phyloP scores from a whole-genome alignment of 2,329 filamentous ascomycete genomes.

The Trichothecium roseum region DNA sequence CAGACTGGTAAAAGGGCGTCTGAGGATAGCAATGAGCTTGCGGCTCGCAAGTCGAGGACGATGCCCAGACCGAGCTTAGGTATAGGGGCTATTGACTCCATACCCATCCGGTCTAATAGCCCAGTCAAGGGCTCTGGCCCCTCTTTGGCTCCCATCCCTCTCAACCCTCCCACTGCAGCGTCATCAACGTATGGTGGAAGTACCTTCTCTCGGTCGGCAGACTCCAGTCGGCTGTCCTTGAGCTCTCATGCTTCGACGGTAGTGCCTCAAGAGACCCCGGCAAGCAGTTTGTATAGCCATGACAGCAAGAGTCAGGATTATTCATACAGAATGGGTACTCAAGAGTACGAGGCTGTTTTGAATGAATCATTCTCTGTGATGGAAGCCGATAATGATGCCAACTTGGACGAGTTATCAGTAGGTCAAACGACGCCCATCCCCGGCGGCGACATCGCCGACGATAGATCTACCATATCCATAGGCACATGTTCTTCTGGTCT shows the following conservation, averaged over 20 bases:
- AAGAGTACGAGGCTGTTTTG: slow-evolving; percentile 5
- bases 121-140: not conserved
- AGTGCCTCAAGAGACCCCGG: slow-evolving; percentile 7
- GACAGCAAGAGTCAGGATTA: slow-evolving; percentile 3
- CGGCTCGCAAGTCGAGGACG: not conserved
- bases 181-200: slow-evolving; percentile 3
- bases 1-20: slow-evolving; percentile 1
- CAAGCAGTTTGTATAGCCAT: slow-evolving; percentile 23
- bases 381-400: slow-evolving; percentile 3
- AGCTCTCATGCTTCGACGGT: slow-evolving; percentile 8
- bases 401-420: no score
- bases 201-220: slow-evolving; percentile 13
- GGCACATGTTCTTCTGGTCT: no score
- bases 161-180: not conserved
- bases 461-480: no score
- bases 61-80: slow-evolving; percentile 11
- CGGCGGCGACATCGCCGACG: no score
- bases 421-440: no score
- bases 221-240: slow-evolving; percentile 21
- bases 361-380: slow-evolving; percentile 9
- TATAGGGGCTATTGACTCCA: slow-evolving; percentile 2
- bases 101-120: not conserved
- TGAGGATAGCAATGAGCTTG: not conserved
- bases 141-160: not conserved
- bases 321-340: slow-evolving; percentile 3